Percentiles rank a stretch among this genome's conserved stretches.
Conservation (phyloP, 2,329 filamentous ascomycete species). For the Tolypocladium paradoxum region DNA sequence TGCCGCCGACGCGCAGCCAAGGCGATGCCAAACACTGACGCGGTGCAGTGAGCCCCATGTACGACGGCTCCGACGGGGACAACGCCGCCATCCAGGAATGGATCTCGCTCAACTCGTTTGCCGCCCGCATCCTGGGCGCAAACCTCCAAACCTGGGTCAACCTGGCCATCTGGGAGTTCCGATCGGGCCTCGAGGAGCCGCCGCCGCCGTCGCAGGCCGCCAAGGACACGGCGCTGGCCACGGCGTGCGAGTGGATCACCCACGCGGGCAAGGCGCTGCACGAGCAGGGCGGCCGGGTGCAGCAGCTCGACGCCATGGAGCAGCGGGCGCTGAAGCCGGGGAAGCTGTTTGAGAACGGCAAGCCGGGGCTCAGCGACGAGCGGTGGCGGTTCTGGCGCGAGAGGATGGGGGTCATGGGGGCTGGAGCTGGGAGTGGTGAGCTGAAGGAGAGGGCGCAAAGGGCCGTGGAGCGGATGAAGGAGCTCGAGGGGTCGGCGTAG, state of each 20-base stretch:
- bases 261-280: constrained; percentile 17
- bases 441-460: constrained; percentile 11
- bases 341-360: constrained; percentile 7
- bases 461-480: constrained; percentile 11
- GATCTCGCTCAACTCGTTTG: constrained; percentile 22
- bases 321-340: constrained; percentile 11
- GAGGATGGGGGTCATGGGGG: constrained; percentile 13
- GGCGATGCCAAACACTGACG: not conserved
- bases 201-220: constrained; percentile 6
- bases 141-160: constrained; percentile 12
- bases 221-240: constrained; percentile 10
- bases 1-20: not conserved
- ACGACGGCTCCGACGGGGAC: constrained; percentile 12
- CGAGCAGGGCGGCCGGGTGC: constrained; percentile 4
- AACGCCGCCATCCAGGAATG: constrained; percentile 12
- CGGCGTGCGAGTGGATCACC: constrained; percentile 17
- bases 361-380: constrained; percentile 12
- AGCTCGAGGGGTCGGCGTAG: constrained; percentile 7
- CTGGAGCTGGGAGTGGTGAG: constrained; percentile 6
- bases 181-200: constrained; percentile 16
- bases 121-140: constrained; percentile 18
- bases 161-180: constrained; percentile 20
- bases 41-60: constrained; percentile 11
- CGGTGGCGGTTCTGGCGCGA: constrained; percentile 21
- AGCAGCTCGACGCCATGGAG: constrained; percentile 11